These are phyloP conservation scores for Apiotrichum mycotoxinovorans DNA, from an alignment of 1,284 basidiomycete species.

Conservation along the genomic window DNA sequence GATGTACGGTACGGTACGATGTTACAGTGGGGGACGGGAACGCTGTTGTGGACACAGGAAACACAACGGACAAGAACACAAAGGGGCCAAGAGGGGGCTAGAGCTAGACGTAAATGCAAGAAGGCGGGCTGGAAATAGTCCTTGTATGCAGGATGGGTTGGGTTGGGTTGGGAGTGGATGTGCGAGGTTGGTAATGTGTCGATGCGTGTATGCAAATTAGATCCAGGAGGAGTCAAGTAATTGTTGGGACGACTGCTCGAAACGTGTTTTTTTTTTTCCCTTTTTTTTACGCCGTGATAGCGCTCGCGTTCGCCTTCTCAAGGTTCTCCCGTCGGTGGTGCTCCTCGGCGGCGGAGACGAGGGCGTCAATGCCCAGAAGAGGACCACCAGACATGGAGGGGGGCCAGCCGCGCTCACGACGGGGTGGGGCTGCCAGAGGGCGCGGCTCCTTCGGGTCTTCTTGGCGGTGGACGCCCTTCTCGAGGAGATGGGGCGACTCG, in stretches of 20 bases:
- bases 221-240: too few relatives aligned
- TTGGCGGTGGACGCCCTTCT: background rate
- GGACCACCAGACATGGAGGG: constrained; percentile 5
- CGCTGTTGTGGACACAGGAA: background rate
- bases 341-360: constrained; percentile 42
- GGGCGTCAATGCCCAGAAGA: constrained; percentile 40
- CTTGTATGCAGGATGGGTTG: background rate
- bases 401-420: constrained; percentile 14
- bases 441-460: constrained; percentile 6
- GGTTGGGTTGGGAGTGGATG: background rate
- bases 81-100: too few relatives aligned
- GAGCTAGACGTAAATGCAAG: background rate
- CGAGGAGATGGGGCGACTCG: background rate
- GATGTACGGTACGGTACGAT: background rate
- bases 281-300: constrained; percentile 2
- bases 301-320: constrained; percentile 11
- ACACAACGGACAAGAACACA: background rate
- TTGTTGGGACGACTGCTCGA: too few relatives aligned
- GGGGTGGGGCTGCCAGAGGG: constrained; percentile 9
- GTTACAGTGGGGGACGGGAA: background rate
- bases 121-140: background rate
- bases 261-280: too few relatives aligned
- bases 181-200: background rate
- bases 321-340: constrained; percentile 26
- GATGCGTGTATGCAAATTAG: too few relatives aligned